Percentiles rank a stretch among this genome's conserved stretches.
phyloP scores from a whole-genome alignment of 2,329 filamentous ascomycete genomes.

The Hymenoscyphus fraxineus region DNA sequence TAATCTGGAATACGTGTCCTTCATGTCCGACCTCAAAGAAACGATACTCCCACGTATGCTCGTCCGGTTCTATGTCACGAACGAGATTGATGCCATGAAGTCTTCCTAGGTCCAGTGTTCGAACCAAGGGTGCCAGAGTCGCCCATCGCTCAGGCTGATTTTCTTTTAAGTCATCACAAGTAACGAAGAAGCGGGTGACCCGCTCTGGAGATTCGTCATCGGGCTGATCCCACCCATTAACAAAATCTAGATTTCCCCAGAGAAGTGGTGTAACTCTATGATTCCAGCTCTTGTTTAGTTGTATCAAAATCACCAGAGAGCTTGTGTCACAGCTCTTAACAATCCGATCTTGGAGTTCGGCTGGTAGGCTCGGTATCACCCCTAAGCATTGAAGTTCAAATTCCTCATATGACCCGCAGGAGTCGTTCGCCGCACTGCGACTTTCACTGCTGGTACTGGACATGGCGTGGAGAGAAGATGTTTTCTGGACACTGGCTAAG shows the following conservation, averaged over 20 bases:
- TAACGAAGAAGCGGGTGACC: neutral
- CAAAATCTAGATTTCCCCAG: conserved; percentile 9
- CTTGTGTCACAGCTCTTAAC: neutral
- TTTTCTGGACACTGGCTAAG: neutral
- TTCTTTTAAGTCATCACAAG: neutral
- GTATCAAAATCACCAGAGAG: neutral
- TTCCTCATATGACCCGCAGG: neutral
- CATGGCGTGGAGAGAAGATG: neutral
- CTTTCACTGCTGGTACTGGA: neutral
- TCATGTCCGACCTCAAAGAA: conserved; percentile 1
- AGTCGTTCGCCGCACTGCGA: neutral
- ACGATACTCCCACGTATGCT: neutral
- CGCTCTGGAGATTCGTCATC: neutral
- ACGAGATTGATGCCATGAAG: conserved; percentile 11
- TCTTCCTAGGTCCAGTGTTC: conserved; percentile 4
- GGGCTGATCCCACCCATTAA: neutral
- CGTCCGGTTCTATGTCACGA: neutral
- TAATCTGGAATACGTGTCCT: conserved; percentile 7
- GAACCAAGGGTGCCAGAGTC: neutral
- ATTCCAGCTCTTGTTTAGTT: conserved; percentile 7
- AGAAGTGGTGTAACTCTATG: neutral
- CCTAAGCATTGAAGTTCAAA: neutral
- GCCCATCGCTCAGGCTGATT: conserved; percentile 5
- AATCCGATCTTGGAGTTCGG: conserved; percentile 4
- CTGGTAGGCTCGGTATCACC: conserved; percentile 3